Evolutionary conservation across 768 basidiomycete species (phyloP).

Genomic region (Aureoboletus auriporus): DNA sequence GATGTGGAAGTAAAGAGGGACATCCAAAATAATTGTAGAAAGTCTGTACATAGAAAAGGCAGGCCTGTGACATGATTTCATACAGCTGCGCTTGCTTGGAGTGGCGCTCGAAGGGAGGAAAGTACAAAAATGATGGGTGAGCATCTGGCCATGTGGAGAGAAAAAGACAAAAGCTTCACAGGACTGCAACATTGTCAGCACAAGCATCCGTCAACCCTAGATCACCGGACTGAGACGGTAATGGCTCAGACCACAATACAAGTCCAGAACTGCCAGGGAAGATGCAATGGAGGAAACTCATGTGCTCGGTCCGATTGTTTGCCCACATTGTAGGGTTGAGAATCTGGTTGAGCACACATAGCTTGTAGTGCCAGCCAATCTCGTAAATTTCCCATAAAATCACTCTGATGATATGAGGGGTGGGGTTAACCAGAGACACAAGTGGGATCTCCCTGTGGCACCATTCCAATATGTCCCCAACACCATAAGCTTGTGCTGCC

Average conservation of each 20-base stretch:
- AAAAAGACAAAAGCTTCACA: not conserved
- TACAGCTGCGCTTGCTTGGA: not conserved
- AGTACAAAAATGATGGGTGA: not conserved
- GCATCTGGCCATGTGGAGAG: not conserved
- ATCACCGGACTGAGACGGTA: not conserved
- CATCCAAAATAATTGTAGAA: too few relatives aligned
- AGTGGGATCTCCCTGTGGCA: not conserved
- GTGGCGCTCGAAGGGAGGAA: not conserved
- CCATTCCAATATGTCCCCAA: not conserved
- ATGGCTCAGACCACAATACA: too few relatives aligned
- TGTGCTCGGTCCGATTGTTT: not conserved
- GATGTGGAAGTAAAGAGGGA: too few relatives aligned
- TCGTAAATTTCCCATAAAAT: slow-evolving; percentile 20
- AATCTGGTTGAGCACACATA: slow-evolving; percentile 14
- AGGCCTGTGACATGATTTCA: not conserved
- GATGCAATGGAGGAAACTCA: not conserved
- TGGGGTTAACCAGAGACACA: not conserved
- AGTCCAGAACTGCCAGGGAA: slow-evolving; percentile 1
- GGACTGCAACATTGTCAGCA: not conserved
- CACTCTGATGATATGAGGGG: not conserved
- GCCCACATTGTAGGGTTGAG: slow-evolving; percentile 4
- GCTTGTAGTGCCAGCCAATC: slow-evolving; percentile 17
- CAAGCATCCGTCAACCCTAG: not conserved
- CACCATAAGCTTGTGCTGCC: not conserved
- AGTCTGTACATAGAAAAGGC: not conserved